A percentile compares a stretch with the other conserved stretches of the same genome.
phyloP scores from a whole-genome alignment of 1,284 basidiomycete species.

The Moesziomyces sp. region DNA sequence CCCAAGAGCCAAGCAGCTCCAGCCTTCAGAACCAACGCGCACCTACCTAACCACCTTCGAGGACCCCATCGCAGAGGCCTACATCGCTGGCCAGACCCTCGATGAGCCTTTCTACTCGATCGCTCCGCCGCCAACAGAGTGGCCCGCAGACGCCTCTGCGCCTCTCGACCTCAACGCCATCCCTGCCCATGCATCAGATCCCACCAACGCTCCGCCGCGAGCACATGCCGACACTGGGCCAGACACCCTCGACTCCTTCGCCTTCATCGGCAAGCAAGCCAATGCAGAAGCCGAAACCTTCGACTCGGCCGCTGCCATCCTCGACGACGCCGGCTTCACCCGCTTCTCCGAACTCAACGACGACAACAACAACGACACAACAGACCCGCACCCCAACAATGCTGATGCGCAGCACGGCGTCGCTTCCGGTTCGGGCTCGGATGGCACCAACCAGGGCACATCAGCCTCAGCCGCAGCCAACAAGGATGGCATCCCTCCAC shows the following conservation, averaged over 20 bases:
- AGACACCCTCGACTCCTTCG: slow-evolving; percentile 18
- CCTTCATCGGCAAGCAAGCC: neutral
- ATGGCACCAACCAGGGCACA: neutral
- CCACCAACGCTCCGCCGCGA: slow-evolving; percentile 10
- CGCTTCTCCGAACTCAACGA: slow-evolving; percentile 33
- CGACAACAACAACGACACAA: slow-evolving; percentile 7
- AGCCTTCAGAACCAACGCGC: slow-evolving; percentile 3
- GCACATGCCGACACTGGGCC: slow-evolving; percentile 12
- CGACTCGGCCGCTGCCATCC: slow-evolving; percentile 36
- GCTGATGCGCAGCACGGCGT: neutral
- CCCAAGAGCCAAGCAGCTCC: slow-evolving; percentile 1
- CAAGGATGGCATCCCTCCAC: slow-evolving; percentile 36
- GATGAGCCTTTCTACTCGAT: slow-evolving; percentile 48
- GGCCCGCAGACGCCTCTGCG: slow-evolving; percentile 16
- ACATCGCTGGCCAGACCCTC: slow-evolving; percentile 35
- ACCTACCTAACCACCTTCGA: slow-evolving; percentile 40
- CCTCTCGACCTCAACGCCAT: slow-evolving; percentile 27
- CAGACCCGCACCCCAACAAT: too few relatives aligned
- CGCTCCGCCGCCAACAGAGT: slow-evolving; percentile 17
- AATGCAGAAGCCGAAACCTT: slow-evolving; percentile 8
- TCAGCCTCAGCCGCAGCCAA: slow-evolving; percentile 14
- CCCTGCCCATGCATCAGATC: slow-evolving; percentile 4
- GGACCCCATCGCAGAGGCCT: slow-evolving; percentile 45
- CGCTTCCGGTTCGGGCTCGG: neutral
- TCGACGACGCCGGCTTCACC: slow-evolving; percentile 33